These are phyloP conservation scores for Ophidiomyces ophidiicola DNA, from an alignment of 2,329 filamentous ascomycete species.

Conservation along the genomic window DNA sequence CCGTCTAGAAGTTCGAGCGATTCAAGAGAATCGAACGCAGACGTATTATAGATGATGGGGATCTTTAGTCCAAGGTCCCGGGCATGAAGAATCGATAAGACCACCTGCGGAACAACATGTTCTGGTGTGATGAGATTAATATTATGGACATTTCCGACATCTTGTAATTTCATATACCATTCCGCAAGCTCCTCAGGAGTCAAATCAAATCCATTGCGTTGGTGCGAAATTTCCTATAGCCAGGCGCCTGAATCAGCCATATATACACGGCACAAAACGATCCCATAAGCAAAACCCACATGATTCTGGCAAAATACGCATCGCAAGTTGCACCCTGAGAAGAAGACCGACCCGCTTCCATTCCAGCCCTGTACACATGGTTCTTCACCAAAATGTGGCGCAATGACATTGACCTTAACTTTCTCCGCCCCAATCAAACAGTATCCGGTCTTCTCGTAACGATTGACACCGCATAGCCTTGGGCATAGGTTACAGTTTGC, in stretches of 20 bases:
- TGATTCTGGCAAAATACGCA: slow-evolving; percentile 71
- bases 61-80: slow-evolving; percentile 55
- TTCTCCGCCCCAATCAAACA: slow-evolving; percentile 63
- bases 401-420: slow-evolving; percentile 71
- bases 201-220: slow-evolving; percentile 67
- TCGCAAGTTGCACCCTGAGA: slow-evolving; percentile 61
- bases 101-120: slow-evolving; percentile 75
- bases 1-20: slow-evolving; percentile 64
- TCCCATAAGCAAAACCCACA: slow-evolving; percentile 17
- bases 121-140: slow-evolving; percentile 82
- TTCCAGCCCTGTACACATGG: slow-evolving; percentile 73
- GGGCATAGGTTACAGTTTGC: slow-evolving; percentile 72
- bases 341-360: slow-evolving; percentile 70
- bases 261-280: neutral
- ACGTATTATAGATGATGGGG: slow-evolving; percentile 77
- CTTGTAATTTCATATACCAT: slow-evolving; percentile 73
- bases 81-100: slow-evolving; percentile 61
- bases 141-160: slow-evolving; percentile 71
- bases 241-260: neutral
- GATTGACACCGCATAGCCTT: slow-evolving; percentile 62
- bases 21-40: slow-evolving; percentile 62
- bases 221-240: slow-evolving; percentile 58
- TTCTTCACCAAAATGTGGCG: slow-evolving; percentile 75
- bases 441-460: slow-evolving; percentile 64
- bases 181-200: slow-evolving; percentile 66